Evolutionary conservation across 768 basidiomycete genomes (phyloP).

Genomic region (Suillus americanus): DNA sequence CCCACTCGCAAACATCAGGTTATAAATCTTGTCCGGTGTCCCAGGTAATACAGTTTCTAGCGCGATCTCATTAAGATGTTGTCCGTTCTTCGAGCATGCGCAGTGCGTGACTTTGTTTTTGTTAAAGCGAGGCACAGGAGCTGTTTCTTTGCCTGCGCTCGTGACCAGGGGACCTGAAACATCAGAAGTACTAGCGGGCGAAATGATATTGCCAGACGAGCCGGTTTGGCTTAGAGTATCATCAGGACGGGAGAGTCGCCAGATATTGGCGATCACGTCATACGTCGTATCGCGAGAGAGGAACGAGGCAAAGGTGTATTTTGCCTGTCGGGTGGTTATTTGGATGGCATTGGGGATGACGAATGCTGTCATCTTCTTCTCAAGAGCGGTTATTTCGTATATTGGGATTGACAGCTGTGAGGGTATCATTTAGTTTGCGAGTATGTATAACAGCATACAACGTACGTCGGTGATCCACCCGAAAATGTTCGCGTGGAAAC

Average conservation of each 20-base stretch:
- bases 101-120: slow-evolving; percentile 74
- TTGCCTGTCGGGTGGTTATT: slow-evolving; percentile 76
- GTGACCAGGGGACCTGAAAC: slow-evolving; percentile 1
- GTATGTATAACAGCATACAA: slow-evolving; percentile 11
- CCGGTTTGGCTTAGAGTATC: slow-evolving; percentile 29
- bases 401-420: slow-evolving; percentile 83
- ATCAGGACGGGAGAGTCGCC: slow-evolving; percentile 86
- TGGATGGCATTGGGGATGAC: slow-evolving; percentile 97
- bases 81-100: slow-evolving; percentile 65
- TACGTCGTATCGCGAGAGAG: slow-evolving; percentile 93
- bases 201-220: slow-evolving; percentile 20
- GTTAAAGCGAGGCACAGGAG: slow-evolving; percentile 22
- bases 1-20: slow-evolving; percentile 92
- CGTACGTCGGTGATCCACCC: slow-evolving; percentile 98
- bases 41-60: slow-evolving; percentile 83
- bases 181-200: slow-evolving; percentile 20
- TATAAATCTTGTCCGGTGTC: slow-evolving; percentile 93
- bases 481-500: slow-evolving; percentile 99
- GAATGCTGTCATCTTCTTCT: slow-evolving; percentile 97
- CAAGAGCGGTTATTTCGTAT: slow-evolving; percentile 79
- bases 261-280: slow-evolving; percentile 95
- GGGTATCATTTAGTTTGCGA: slow-evolving; percentile 8
- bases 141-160: slow-evolving; percentile 5
- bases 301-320: slow-evolving; percentile 96
- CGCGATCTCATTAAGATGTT: slow-evolving; percentile 71